Evolutionary conservation across 495 filamentous ascomycete species (phyloP).

Genomic region (Neurospora sp.): DNA sequence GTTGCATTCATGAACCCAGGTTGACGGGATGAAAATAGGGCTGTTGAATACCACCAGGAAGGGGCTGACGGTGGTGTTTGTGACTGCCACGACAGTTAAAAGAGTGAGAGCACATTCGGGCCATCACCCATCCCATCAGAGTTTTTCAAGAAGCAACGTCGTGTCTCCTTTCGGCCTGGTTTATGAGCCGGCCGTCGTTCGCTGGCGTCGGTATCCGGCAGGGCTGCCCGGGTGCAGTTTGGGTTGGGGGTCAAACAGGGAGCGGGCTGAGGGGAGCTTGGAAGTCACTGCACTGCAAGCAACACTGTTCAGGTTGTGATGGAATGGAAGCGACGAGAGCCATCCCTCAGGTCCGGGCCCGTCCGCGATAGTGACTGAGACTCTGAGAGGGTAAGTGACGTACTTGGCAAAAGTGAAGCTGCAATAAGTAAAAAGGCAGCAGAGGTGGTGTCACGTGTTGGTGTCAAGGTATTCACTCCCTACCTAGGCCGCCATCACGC

Average conservation of each 20-base stretch:
- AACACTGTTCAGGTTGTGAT: neutral
- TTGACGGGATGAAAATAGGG: neutral
- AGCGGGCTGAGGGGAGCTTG: slow-evolving; percentile 1
- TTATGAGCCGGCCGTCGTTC: neutral
- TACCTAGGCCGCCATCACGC: neutral
- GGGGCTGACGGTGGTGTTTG: neutral
- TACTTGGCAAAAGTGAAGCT: neutral
- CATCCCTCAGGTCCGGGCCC: neutral
- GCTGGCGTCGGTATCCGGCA: neutral
- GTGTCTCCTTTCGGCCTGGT: neutral
- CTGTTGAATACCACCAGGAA: neutral
- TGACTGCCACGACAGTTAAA: neutral
- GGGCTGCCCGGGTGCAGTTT: neutral
- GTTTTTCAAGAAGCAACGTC: neutral
- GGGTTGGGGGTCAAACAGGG: neutral
- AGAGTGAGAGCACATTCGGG: neutral
- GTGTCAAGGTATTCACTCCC: neutral
- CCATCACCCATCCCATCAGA: neutral
- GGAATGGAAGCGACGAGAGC: neutral
- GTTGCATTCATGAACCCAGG: neutral
- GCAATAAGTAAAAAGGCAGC: neutral
- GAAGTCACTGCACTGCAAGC: neutral
- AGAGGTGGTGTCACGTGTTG: neutral
- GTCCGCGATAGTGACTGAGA: neutral
- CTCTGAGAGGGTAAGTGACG: neutral